Evolutionary conservation across 768 basidiomycete genomes (phyloP), one percentile per base, ranked within the genome.

Genomic region (Tylopilus subfusipes): DNA sequence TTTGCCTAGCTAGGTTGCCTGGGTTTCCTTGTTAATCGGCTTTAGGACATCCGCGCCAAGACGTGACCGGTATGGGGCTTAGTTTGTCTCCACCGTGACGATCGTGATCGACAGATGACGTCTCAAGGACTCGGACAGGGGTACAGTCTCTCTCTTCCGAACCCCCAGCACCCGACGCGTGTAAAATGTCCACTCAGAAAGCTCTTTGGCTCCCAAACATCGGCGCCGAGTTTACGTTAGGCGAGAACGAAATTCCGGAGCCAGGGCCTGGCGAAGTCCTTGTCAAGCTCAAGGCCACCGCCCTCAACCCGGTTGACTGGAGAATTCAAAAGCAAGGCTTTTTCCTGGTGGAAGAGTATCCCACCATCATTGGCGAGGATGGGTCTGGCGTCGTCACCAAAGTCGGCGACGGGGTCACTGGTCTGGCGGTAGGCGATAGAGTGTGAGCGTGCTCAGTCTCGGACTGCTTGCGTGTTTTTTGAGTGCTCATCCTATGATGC

Each of bases 241-340:
- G 46, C 36, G 29, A 53, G 21, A 51, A 11, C 22, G 47, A 57
- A 1, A 63, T 78, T 3, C 71, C 68, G 0, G 58, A 59, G 14
- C 78, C 79, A 5, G 72, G 73, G 0, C 67, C 72, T 4, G 74
- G 73, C 27, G 75, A 80, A 49, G 48, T 79, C 27, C 69, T 80
- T 29, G 68, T 79, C 59, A 74, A 73, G 54, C 57, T 79, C 42
- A 56, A 70, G 42, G 68, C 78, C 1, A 68, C 72, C 0, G 72
- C 73, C 3, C 56, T 81, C n/a, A 78, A 81, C 53, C 80, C 80
- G 1, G 62, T 74, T 2, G 79, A 83, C 56, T 48, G 52, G 52
- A 43, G 16, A 5, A 38, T 58, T 22, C 59, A 53, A 39, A 57
- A 49, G 30, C 13, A 12, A 16, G 54, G 52, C 3, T 54, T 56